These are phyloP conservation scores for Purpureocillium takamizusanense DNA, from an alignment of 2,329 filamentous ascomycete genomes.

Conservation along the genomic window DNA sequence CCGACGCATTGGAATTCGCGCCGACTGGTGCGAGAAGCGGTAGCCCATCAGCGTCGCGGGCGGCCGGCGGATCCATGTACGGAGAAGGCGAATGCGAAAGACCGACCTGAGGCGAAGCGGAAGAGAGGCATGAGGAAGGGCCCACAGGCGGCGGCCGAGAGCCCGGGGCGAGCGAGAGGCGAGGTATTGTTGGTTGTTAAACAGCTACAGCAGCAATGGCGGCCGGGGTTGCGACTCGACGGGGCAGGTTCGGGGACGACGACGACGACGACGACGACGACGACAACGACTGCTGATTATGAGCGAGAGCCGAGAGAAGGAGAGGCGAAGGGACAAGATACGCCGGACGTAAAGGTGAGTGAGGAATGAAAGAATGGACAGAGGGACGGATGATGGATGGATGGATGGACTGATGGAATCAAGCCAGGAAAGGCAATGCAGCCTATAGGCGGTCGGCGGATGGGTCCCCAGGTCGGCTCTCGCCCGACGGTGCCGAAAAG, in stretches of 20 bases:
- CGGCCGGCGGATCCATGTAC: slow-evolving; percentile 8
- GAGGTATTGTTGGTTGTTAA: too few relatives aligned
- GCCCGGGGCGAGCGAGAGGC: too few relatives aligned
- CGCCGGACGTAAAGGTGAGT: background rate
- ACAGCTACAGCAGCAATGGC: too few relatives aligned
- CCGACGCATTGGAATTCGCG: slow-evolving; percentile 3
- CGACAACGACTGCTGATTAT: background rate
- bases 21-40: slow-evolving; percentile 3
- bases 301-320: background rate
- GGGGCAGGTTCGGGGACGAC: background rate
- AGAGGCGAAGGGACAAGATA: background rate
- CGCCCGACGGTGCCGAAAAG: slow-evolving; percentile 8
- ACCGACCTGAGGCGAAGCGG: slow-evolving; percentile 1
- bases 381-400: background rate
- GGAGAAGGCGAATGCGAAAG: slow-evolving; percentile 2
- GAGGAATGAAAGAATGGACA: background rate
- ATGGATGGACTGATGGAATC: background rate
- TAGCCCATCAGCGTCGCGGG: slow-evolving; percentile 5
- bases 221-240: background rate
- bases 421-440: background rate
- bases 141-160: background rate
- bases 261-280: background rate
- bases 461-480: slow-evolving; percentile 6
- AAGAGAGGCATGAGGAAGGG: slow-evolving; percentile 8
- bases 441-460: slow-evolving; percentile 2